Base-by-base conservation (phyloP, 352 stramenopile genomes). In the Phytophthora pistaciae region DNA sequence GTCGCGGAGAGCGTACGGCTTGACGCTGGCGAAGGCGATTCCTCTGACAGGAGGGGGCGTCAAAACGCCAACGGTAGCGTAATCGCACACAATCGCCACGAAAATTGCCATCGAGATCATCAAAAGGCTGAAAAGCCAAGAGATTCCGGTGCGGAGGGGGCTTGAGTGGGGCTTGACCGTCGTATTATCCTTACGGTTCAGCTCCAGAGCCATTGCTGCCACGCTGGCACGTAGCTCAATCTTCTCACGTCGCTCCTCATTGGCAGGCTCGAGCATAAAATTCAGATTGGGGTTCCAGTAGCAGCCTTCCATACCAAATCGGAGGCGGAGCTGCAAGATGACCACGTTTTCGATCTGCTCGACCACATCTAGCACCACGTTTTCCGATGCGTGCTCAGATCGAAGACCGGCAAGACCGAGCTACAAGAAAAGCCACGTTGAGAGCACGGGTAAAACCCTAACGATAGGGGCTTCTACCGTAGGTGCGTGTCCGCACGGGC, bases 1-100 rank as follows among this genome's bases (percentile, higher is more conserved):
- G 14, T 16, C 52, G 18, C 52, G 21, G 5, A 11, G 14, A 0
- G 20, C 18, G 36, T 21, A 46, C 13, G 58, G 50, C 18, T 63
- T 68, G 11, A 68, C n/a, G 56, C 65, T 62, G 11, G 42, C 58
- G 18, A 68, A 72, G 10, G 52, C 65, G 38, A 48, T 72, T 36
- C 49, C 57, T 63, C 18, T 25, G 11, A 3, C 18, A 21, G 42
- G 42, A 6, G 42, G 42, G 13, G 42, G 42, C 42, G 42, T 13
- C n/a, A 49, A 18, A 49, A 21, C 42, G n/a, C 42, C 42, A 42
- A 40, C 13, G 25, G 27, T 27, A 18, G 18, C 10, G 9, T 10
- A 9, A 25, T 4, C 50, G n/a, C 48, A 29, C n/a, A 18, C 48
- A 54, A 31, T 31, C 0, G 16, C 48, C 10, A 57, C 5, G 6